phyloP scores from a whole-genome alignment of 2,329 filamentous ascomycete species.

The Macrophomina tecta region DNA sequence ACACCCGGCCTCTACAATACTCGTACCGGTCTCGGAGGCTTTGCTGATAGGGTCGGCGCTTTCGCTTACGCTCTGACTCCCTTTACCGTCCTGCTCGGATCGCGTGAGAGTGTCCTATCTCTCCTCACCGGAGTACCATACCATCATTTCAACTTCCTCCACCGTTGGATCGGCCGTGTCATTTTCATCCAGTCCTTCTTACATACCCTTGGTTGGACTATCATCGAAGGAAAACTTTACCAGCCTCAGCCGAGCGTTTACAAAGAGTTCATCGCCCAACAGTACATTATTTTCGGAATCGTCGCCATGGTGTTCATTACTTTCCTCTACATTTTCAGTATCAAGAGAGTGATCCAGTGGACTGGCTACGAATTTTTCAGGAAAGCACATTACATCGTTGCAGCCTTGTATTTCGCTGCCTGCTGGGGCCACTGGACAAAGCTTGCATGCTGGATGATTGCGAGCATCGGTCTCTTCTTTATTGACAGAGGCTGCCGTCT shows the following conservation, averaged over 20 bases:
- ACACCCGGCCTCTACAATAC: conserved; percentile 64
- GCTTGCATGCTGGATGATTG: conserved; percentile 71
- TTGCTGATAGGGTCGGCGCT: conserved; percentile 71
- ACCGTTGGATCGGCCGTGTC: conserved; percentile 76
- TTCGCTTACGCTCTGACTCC: conserved; percentile 77
- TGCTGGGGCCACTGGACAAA: conserved; percentile 77
- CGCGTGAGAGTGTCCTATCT: conserved; percentile 72
- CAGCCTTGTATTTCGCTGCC: conserved; percentile 75
- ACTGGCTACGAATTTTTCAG: conserved; percentile 81
- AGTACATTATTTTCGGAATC: conserved; percentile 76
- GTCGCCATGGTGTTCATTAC: conserved; percentile 70
- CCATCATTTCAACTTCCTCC: conserved; percentile 78
- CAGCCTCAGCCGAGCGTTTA: conserved; percentile 71
- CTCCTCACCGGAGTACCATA: conserved; percentile 75
- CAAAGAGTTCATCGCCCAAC: conserved; percentile 63
- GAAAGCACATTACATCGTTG: conserved; percentile 74
- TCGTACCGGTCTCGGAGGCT: conserved; percentile 69
- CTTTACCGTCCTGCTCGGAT: conserved; percentile 70
- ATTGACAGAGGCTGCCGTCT: conserved; percentile 67
- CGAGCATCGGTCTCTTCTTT: conserved; percentile 68
- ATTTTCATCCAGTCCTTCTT: conserved; percentile 71
- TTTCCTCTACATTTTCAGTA: conserved; percentile 66
- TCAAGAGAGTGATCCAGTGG: conserved; percentile 63
- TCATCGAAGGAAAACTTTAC: conserved; percentile 71
- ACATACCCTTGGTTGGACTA: conserved; percentile 74